Evolutionary conservation across 805 yeast genomes (phyloP).

Genomic region (Metahyphopichia silvanorum): DNA sequence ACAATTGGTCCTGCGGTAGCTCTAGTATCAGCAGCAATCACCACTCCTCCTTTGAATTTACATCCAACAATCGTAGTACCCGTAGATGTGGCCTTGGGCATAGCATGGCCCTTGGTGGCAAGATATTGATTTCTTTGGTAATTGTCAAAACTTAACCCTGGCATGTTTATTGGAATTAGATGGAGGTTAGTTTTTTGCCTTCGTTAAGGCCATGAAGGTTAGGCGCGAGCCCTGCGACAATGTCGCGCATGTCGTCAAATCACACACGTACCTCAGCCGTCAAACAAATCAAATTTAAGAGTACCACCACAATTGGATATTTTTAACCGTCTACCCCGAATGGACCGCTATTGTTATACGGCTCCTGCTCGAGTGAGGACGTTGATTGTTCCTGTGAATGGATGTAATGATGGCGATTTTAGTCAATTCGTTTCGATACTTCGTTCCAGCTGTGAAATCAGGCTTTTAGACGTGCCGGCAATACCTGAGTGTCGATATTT

Average conservation of each 20-base stretch:
- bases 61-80: constrained; percentile 99
- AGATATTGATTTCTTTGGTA: constrained; percentile 83
- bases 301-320: not conserved
- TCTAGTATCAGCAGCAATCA: constrained; percentile 98
- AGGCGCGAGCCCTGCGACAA: constrained; percentile 1
- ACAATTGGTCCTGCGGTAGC: constrained; percentile 96
- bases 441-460: constrained; percentile 53
- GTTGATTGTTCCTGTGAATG: constrained; percentile 65
- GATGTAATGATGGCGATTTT: constrained; percentile 41
- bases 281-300: not conserved
- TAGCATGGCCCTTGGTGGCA: constrained; percentile 65
- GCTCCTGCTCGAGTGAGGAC: constrained; percentile 66
- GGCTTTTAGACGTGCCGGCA: constrained; percentile 75
- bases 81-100: constrained; percentile 91
- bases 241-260: constrained; percentile 1
- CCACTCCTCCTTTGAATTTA: constrained; percentile 88
- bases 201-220: constrained; percentile 1
- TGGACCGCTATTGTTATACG: constrained; percentile 47
- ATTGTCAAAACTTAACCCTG: constrained; percentile 91
- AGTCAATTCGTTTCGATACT: constrained; percentile 41
- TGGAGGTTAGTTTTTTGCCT: not conserved
- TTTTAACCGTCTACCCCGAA: not conserved
- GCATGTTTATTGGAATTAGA: constrained; percentile 44
- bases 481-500: constrained; percentile 47
- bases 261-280: not conserved